Evolutionary conservation across 768 basidiomycete genomes (phyloP).

Genomic region (Mycena indigotica): DNA sequence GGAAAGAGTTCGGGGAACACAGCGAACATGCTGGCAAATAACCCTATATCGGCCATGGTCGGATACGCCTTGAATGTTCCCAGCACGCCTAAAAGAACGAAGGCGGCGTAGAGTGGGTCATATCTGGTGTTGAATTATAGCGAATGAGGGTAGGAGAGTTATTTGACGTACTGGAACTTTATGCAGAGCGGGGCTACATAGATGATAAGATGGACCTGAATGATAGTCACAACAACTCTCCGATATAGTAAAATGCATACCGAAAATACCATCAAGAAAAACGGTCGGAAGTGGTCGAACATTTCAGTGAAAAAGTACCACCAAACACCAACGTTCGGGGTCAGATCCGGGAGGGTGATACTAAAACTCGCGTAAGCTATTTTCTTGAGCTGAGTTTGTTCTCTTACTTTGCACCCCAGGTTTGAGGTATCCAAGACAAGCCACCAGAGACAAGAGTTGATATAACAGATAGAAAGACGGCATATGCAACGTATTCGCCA

Average conservation of each 20-base stretch:
- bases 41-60: constrained; percentile 82
- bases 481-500: constrained; percentile 55
- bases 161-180: constrained; percentile 71
- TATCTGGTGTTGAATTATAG: constrained; percentile 57
- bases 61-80: constrained; percentile 92
- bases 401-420: constrained; percentile 84
- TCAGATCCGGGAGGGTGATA: constrained; percentile 81
- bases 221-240: not conserved
- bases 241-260: constrained; percentile 47
- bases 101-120: constrained; percentile 80
- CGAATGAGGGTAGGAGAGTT: too few species aligned
- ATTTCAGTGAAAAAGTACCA: constrained; percentile 99
- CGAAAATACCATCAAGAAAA: constrained; percentile 93
- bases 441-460: constrained; percentile 63
- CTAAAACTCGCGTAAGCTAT: constrained; percentile 42
- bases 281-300: constrained; percentile 96
- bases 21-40: constrained; percentile 79
- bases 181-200: constrained; percentile 85
- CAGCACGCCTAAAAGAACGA: constrained; percentile 74
- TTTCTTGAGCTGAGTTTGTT: not conserved
- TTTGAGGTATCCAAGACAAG: constrained; percentile 70
- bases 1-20: constrained; percentile 85
- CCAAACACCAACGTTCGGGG: constrained; percentile 93
- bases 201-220: constrained; percentile 76
- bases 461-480: constrained; percentile 46